Evolutionary conservation across 2,329 filamentous ascomycete genomes (phyloP).

Genomic region (Exophiala phaeomuriformis): DNA sequence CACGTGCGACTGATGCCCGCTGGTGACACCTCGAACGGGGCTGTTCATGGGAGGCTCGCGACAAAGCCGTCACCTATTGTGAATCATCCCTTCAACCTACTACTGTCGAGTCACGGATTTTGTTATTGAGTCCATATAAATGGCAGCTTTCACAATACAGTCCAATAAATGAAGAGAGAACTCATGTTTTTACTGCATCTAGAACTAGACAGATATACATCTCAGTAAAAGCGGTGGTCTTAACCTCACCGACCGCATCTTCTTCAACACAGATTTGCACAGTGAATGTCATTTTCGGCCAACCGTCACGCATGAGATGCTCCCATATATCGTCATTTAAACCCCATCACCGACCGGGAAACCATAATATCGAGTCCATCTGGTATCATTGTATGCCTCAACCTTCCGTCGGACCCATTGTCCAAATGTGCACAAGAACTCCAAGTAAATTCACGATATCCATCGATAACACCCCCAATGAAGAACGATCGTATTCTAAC

Average conservation of each 20-base stretch:
- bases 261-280: constrained; percentile 6
- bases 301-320: constrained; percentile 23
- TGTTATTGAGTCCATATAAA: background rate
- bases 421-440: constrained; percentile 14
- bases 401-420: constrained; percentile 11
- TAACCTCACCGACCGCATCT: constrained; percentile 11
- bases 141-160: background rate
- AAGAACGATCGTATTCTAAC: constrained; percentile 22
- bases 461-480: constrained; percentile 15
- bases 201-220: constrained; percentile 21
- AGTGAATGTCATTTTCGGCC: constrained; percentile 17
- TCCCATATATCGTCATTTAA: constrained; percentile 13
- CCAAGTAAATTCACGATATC: constrained; percentile 6
- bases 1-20: too few relatives aligned
- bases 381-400: constrained; percentile 20
- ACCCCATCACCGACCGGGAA: constrained; percentile 15
- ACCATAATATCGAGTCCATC: constrained; percentile 12
- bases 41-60: too few relatives aligned
- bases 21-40: too few relatives aligned
- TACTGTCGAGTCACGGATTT: background rate
- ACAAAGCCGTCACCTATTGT: too few relatives aligned
- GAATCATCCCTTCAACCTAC: too few relatives aligned
- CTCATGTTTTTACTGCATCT: constrained; percentile 18
- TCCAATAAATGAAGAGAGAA: constrained; percentile 3
- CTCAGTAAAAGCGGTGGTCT: constrained; percentile 20